Conservation (phyloP, 441 rosid genomes). For the Populus hybrid region DNA sequence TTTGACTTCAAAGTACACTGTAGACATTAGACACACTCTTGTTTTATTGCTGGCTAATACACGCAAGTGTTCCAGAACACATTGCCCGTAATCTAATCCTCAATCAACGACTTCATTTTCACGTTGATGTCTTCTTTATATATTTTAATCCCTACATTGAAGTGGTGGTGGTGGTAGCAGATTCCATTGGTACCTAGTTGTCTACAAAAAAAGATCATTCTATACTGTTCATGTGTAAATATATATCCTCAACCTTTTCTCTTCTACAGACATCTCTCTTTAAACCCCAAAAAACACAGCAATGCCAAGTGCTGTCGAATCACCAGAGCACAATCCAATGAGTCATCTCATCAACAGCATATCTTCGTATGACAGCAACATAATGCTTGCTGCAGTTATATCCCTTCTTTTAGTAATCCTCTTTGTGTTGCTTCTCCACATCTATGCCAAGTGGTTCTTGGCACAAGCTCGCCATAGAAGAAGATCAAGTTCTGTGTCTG, state of each 20-base stretch:
- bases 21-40: background rate
- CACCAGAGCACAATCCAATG: constrained; percentile 20
- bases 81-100: constrained; percentile 19
- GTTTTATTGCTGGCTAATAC: background rate
- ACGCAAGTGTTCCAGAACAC: constrained; percentile 15
- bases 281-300: background rate
- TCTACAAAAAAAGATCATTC: background rate
- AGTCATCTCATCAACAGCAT: constrained; percentile 34
- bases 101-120: constrained; percentile 26
- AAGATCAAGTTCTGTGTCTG: constrained; percentile 23
- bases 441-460: constrained; percentile 72
- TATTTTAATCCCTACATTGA: background rate
- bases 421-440: constrained; percentile 73
- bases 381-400: constrained; percentile 60
- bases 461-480: constrained; percentile 33
- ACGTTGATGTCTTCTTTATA: constrained; percentile 16
- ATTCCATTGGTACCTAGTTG: background rate
- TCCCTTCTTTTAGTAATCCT: constrained; percentile 70
- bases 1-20: constrained; percentile 21
- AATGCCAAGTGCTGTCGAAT: constrained; percentile 19
- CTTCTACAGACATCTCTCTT: background rate
- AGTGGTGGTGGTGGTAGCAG: background rate
- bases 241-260: background rate
- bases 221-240: background rate
- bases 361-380: constrained; percentile 64